Evolutionary conservation across 805 yeast species (phyloP).

Genomic region (Lachancea thermotolerans): DNA sequence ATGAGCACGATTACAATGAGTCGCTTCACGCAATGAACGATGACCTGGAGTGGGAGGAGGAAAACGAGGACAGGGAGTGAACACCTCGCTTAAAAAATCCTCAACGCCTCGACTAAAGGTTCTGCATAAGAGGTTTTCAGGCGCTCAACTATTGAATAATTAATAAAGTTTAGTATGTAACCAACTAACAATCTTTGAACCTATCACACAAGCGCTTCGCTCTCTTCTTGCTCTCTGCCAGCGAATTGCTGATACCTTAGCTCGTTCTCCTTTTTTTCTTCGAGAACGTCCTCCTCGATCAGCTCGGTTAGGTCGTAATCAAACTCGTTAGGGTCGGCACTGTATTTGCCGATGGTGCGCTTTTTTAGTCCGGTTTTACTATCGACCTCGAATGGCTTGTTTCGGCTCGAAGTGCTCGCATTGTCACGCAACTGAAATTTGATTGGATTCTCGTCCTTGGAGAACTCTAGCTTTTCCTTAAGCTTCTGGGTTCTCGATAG

Average conservation of each 20-base stretch:
- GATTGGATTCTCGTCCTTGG: conserved; percentile 12
- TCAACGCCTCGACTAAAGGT: too few species aligned
- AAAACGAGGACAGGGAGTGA: conserved; percentile 14
- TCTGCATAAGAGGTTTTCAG: too few species aligned
- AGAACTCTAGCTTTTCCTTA: conserved; percentile 6
- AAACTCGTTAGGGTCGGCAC: conserved; percentile 37
- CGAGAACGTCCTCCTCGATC: conserved; percentile 32
- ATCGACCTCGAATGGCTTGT: conserved; percentile 18
- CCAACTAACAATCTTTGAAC: background rate
- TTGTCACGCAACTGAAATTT: conserved; percentile 19
- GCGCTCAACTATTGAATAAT: too few species aligned
- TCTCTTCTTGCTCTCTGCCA: conserved; percentile 20
- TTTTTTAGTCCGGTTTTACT: conserved; percentile 27
- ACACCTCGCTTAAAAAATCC: too few species aligned
- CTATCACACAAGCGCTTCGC: conserved; percentile 21
- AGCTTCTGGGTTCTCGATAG: conserved; percentile 7
- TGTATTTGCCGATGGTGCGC: conserved; percentile 24
- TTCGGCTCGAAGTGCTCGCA: conserved; percentile 9
- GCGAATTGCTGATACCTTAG: conserved; percentile 14
- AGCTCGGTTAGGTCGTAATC: conserved; percentile 45
- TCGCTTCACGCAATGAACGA: conserved; percentile 27
- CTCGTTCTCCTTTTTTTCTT: conserved; percentile 19
- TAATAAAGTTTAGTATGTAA: background rate
- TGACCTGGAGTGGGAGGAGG: conserved; percentile 21
- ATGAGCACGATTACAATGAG: conserved; percentile 49